phyloP scores from a whole-genome alignment of 2,329 filamentous ascomycete species.

The Alternaria incomplexa region DNA sequence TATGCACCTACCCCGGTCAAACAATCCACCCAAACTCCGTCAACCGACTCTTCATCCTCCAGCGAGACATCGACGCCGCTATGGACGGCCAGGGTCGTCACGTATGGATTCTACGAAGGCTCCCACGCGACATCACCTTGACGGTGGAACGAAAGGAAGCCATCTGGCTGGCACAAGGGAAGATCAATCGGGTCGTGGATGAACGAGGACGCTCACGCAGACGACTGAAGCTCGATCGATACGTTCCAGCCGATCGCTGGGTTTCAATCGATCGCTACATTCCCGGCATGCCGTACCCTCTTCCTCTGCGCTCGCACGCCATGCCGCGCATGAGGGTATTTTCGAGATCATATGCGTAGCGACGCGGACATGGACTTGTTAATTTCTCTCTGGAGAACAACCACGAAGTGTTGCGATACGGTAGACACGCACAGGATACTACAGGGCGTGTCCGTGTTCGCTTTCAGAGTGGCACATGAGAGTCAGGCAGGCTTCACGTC shows the following conservation, averaged over 20 bases:
- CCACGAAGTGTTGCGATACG: no score
- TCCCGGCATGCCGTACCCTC: neutral
- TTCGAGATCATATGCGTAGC: neutral
- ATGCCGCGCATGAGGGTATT: neutral
- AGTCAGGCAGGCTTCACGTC: no score
- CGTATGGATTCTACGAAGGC: neutral
- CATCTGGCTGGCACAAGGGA: neutral
- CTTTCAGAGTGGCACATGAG: neutral
- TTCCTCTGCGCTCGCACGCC: neutral
- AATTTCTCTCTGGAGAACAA: neutral
- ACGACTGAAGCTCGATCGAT: neutral
- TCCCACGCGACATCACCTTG: neutral
- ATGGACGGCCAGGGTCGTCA: neutral
- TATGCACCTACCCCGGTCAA: neutral
- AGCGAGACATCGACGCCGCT: neutral
- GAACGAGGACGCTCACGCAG: neutral
- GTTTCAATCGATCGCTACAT: neutral
- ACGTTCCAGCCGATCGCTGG: neutral
- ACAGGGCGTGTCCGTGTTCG: no score
- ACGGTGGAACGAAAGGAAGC: neutral
- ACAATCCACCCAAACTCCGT: neutral
- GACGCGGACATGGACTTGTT: neutral
- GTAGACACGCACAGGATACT: no score
- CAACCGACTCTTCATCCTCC: neutral
- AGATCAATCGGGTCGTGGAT: neutral